Base-by-base conservation (phyloP, 2,329 filamentous ascomycete species). In the Chrysoporthe deuterocubensis region DNA sequence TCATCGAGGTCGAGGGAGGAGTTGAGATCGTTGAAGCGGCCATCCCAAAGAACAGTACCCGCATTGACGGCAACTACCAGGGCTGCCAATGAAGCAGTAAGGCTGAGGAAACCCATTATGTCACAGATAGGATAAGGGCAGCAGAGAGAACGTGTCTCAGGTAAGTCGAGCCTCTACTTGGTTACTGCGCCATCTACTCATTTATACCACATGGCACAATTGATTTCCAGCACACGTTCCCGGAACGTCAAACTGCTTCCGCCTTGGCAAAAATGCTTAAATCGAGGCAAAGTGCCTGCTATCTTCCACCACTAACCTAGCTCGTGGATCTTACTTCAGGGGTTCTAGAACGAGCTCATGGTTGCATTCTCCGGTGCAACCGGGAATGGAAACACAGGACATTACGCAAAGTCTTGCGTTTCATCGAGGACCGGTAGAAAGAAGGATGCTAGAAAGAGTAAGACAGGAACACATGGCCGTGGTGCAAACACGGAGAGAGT, bases 1-100 rank as follows among this genome's bases (percentile, higher is more conserved):
- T 84, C 83, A 73, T 83, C 80, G 42, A 90, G 81, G 75, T 90
- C 87, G 2, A 81, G 73, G 54, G 82, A 82, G 9, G 83, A 80
- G 18, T 80, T 78, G 71, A 89, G 79, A 67, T 87, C 84, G 76
- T 90, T 90, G 81, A 90, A 88, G 62, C 88, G 85, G 40, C 89
- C 89, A 75, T 90, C 88, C 89, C 89, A 91, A 14, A 89, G 77
- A 58, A 89, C 11, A 9, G 59, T 61, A 14, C 59, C 59, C 32
- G 59, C 57, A 8, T 44, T 26, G 40, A 21, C 57, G 4, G 40
- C 42, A n/a, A 44, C n/a, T 34, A 16, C 13, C 34, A 37, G 89
- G 76, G 63, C 46, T 37, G 67, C 54, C 46, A 34, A 50, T 14
- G 61, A 14, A 9, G n/a, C 56, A 44, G 65, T 42, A 14, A 67